Base-by-base conservation (phyloP, 345 rosid genomes). In the Citrus inodora region DNA sequence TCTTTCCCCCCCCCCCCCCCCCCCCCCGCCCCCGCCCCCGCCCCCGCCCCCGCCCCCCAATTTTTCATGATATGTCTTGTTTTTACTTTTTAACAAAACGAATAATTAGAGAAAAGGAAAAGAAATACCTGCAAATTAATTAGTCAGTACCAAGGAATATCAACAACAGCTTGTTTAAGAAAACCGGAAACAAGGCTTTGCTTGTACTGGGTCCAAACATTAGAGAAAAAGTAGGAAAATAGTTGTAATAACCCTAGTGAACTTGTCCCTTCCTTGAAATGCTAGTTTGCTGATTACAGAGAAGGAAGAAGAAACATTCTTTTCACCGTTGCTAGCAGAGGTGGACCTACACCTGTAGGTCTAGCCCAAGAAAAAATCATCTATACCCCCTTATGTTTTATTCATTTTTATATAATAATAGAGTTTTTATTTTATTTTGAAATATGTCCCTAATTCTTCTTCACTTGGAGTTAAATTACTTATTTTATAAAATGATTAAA, bases 41-140 rank as follows among this genome's bases (percentile, higher is more conserved):
- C n/a, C n/a, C 27, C 27, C 27, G 1, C 3, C 1, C 17, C 0
- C 1, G 16, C 51, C 51, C 4, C 73, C 78, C 30, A 73, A 27
- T 42, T 70, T 71, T 75, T 65, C 75, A 63, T 77, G 59, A 68
- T 75, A n/a, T 27, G 16, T 61, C 71, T 77, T 74, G 65, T 16
- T 38, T 46, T 60, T 46, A 63, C 63, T n/a, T 17, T 22, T 56
- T 28, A 9, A 35, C 9, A 1, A 32, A 74, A 46, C 24, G 37
- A 4, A 35, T 70, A 70, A 14, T 14, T 46, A 13, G 56, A 27
- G n/a, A 13, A 28, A 63, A 38, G 17, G 30, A 69, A 11, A 22
- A 24, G 7, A 22, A 69, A 42, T 22, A 42, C 58, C 32, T 68
- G 30, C 25, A 42, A 61, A 24, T 46, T 69, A 33, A 46, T 51